Base-by-base conservation (phyloP, 192 early-diverging fungal genomes). In the Gaertneriomyces semiglobifer region DNA sequence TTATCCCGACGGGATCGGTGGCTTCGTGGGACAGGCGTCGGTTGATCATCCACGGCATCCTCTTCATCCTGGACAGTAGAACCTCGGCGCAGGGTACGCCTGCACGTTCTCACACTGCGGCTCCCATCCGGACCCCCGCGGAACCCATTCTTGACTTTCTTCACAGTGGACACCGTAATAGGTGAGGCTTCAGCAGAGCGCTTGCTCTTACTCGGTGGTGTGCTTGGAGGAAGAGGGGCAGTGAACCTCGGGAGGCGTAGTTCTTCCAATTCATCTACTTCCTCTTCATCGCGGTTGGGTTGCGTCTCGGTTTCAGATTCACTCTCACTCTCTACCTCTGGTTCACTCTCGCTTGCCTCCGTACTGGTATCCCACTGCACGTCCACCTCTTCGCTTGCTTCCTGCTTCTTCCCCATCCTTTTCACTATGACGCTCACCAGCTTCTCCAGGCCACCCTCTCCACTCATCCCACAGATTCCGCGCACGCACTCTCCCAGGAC, bases 321-420 rank as follows among this genome's bases (percentile, higher is more conserved):
- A 8, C 39, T 44, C 18, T 58, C 41, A 7, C 44, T 46, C 20
- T 58, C 4, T 4, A 54, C 63, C 7, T 16, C 19, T 42, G 43
- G 7, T 18, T 65, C 63, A 56, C 18, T 18, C n/a, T 63, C 62
- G 41, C 54, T 58, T 7, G 65, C 46, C 47, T 66, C 65, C 6
- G 65, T 58, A 45, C 65, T 25, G 41, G 65, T 58, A 41, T 66
- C 65, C 65, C 65, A 66, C 8, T 60, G 39, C 11, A 68, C 9
- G 18, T 68, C 57, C 1, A 59, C 66, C 12, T 11, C 42, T 46
- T 6, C 45, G 40, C 3, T 18, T 43, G 38, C 14, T 14, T 60
- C 25, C 25, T 12, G 55, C 25, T 18, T 33, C 16, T 25, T 11
- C 11, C 55, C n/a, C 25, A 19, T 33, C 55, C 10, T 56, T 33